These are phyloP conservation scores for Penicillium subrubescens DNA, from an alignment of 495 filamentous ascomycete species.

Conservation along the genomic window DNA sequence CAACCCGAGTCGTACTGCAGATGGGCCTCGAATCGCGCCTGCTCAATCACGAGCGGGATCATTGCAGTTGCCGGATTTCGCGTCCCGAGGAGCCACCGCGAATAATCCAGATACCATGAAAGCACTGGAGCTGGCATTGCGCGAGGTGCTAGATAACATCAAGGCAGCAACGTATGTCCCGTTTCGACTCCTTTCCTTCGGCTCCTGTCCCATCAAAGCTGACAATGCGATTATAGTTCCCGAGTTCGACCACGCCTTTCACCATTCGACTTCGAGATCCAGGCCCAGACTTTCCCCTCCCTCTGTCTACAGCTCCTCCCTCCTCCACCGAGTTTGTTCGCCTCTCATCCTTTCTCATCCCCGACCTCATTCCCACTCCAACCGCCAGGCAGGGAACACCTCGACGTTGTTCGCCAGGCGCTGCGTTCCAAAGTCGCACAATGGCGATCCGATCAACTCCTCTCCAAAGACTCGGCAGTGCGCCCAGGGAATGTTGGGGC, in stretches of 20 bases:
- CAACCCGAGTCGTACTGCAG: slow-evolving; percentile 39
- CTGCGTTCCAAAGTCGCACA: slow-evolving; percentile 65
- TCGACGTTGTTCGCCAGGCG: slow-evolving; percentile 65
- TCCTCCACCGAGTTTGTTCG: slow-evolving; percentile 73
- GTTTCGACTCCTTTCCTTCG: slow-evolving; percentile 7
- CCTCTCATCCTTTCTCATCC: slow-evolving; percentile 68
- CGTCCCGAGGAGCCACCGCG: slow-evolving; percentile 57
- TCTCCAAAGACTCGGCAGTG: slow-evolving; percentile 31
- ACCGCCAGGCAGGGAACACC: slow-evolving; percentile 69
- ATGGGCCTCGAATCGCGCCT: slow-evolving; percentile 43
- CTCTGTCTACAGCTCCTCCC: slow-evolving; percentile 79
- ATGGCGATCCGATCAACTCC: slow-evolving; percentile 53
- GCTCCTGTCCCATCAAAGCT: background rate
- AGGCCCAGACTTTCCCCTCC: slow-evolving; percentile 76
- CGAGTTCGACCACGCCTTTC: slow-evolving; percentile 45
- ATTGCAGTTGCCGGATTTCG: slow-evolving; percentile 57
- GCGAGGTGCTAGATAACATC: slow-evolving; percentile 76
- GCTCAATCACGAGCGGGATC: slow-evolving; percentile 47
- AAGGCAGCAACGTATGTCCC: slow-evolving; percentile 74
- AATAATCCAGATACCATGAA: slow-evolving; percentile 70
- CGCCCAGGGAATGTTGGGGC: slow-evolving; percentile 29
- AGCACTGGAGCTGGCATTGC: slow-evolving; percentile 81
- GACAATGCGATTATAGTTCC: slow-evolving; percentile 24
- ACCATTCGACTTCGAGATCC: slow-evolving; percentile 83
- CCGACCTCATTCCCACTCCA: slow-evolving; percentile 72